Percentiles rank a stretch among this genome's conserved stretches.
Conservation (phyloP, 768 basidiomycete species). For the Gautieria morchelliformis region DNA sequence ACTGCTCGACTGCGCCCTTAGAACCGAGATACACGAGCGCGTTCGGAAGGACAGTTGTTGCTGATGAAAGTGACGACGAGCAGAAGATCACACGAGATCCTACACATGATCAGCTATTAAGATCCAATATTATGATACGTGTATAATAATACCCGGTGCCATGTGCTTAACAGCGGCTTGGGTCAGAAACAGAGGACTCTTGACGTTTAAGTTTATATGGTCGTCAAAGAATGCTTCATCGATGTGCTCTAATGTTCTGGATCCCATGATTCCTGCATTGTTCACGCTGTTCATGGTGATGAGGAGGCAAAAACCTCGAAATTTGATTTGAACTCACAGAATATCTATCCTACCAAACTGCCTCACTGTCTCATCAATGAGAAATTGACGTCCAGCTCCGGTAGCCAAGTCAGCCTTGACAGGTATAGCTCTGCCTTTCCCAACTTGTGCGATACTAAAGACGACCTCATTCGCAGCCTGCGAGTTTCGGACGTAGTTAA, state of each 20-base stretch:
- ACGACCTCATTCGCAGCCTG: slow-evolving; percentile 38
- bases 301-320: background rate
- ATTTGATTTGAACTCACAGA: slow-evolving; percentile 16
- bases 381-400: slow-evolving; percentile 33
- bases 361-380: slow-evolving; percentile 39
- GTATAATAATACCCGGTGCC: slow-evolving; percentile 28
- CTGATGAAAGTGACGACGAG: slow-evolving; percentile 38
- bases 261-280: slow-evolving; percentile 50
- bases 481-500: slow-evolving; percentile 26
- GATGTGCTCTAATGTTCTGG: slow-evolving; percentile 36
- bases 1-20: slow-evolving; percentile 53
- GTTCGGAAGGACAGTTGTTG: slow-evolving; percentile 36
- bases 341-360: slow-evolving; percentile 47
- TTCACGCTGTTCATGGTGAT: slow-evolving; percentile 24
- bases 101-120: slow-evolving; percentile 2
- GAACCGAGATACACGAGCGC: slow-evolving; percentile 43
- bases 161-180: slow-evolving; percentile 37
- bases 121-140: background rate
- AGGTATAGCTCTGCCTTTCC: slow-evolving; percentile 34
- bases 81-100: slow-evolving; percentile 52
- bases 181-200: slow-evolving; percentile 47
- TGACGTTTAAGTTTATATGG: slow-evolving; percentile 47
- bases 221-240: slow-evolving; percentile 44
- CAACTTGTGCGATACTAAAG: slow-evolving; percentile 34
- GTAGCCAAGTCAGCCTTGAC: slow-evolving; percentile 45